A percentile compares a stretch with the other conserved stretches of the same genome.
These are phyloP conservation scores for Aristolochia californica DNA, from an alignment of 164 flowering plant genomes.

Conservation along the genomic window DNA sequence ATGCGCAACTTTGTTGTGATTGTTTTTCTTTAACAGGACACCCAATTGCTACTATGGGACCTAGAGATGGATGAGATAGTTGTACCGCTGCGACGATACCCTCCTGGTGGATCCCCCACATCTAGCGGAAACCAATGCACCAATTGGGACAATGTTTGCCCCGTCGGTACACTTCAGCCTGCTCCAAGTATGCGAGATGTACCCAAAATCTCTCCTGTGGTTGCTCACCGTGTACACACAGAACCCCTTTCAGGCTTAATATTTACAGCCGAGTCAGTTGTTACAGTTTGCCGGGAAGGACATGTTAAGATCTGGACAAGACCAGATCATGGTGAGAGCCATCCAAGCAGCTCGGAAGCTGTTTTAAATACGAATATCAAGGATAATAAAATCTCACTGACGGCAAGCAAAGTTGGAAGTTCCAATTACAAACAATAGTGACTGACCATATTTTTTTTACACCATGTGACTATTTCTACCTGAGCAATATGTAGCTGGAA, in stretches of 20 bases:
- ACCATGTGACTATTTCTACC: neutral
- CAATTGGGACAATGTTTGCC: conserved; percentile 68
- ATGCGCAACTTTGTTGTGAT: too few relatives aligned
- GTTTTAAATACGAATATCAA: conserved; percentile 33
- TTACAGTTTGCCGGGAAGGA: conserved; percentile 86
- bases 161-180: conserved; percentile 78
- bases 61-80: conserved; percentile 90
- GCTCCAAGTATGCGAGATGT: conserved; percentile 94
- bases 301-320: conserved; percentile 88
- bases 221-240: conserved; percentile 80
- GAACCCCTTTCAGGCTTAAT: conserved; percentile 88
- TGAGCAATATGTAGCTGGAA: conserved; percentile 1
- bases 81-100: conserved; percentile 72
- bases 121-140: conserved; percentile 82
- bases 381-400: conserved; percentile 42
- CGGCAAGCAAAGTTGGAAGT: conserved; percentile 28
- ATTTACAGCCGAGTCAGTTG: conserved; percentile 75
- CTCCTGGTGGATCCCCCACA: conserved; percentile 91
- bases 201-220: conserved; percentile 85
- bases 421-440: conserved; percentile 39
- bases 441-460: conserved; percentile 2
- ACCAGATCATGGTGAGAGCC: conserved; percentile 58
- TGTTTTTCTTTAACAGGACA: conserved; percentile 46
- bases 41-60: conserved; percentile 92
- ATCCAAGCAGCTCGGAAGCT: conserved; percentile 39